Evolutionary conservation across 1,139 yeast species (phyloP), one percentile per base, ranked within the genome.

Genomic region (Saccharomyces uvarum): DNA sequence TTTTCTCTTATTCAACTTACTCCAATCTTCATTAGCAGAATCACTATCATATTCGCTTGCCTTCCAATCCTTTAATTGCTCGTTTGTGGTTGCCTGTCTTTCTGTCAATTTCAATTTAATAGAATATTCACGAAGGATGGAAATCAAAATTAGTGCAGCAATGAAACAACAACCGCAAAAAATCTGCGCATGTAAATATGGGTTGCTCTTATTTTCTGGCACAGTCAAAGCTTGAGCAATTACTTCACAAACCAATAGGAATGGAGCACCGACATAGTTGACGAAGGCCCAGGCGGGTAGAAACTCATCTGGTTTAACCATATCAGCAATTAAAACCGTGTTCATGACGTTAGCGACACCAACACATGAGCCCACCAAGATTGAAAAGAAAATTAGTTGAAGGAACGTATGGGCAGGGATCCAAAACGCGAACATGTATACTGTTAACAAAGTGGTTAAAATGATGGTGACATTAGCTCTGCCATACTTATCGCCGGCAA

Each of bases 291-390:
- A 83, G 0, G 82, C 84, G 4, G 85, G 77, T 1, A 83, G 78
- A 54, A 83, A 75, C 49, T 76, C 75, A 2, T 71, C 70, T 2
- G 78, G 75, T 1, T 68, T 69, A 49, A 82, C 74, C 28, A 81
- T 65, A 64, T 83, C 89, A 1, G 84, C 79, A 7, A 81, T 78
- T 53, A 85, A 64, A 1, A 88, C 83, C 26, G 82, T 79, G 54
- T 79, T 77, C 78, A 82, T 78, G 11, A 83, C 80, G 63, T 84
- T 79, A 13, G 84, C 86, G n/a, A 84, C 78, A 48, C 90, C 91
- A 54, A 82, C 71, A 11, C 78, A 68, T 4, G 75, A 63, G 0
- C 91, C 91, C 26, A 77, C 64, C n/a, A 82, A 56, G 2, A 81
- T 69, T 1, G 79, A 73, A 64, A 83, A 82, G 1, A 77, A 81